Base-by-base conservation (phyloP, 352 stramenopile species). In the Phytophthora pisi region DNA sequence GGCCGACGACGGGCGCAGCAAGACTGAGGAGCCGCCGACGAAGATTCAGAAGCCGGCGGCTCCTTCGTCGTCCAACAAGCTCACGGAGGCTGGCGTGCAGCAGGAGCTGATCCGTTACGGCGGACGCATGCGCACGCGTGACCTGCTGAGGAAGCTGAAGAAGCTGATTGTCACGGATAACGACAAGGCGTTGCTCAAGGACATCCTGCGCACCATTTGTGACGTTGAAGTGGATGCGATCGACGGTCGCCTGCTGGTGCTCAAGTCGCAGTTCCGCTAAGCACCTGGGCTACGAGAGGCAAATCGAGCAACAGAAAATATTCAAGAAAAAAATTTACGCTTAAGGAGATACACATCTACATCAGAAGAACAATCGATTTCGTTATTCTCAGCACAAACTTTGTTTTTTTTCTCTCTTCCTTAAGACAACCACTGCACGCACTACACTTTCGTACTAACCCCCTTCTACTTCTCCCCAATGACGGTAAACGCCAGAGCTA, bases 211-310 rank as follows among this genome's bases (percentile, higher is more conserved):
- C 49, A 96, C 86, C 23, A 96, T 96, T 77, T 94, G 86, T 61
- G 84, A 96, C 61, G 82, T 93, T 36, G 86, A 96, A 61, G 84
- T 91, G 34, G 86, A 96, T 65, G 86, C 86, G 3, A 91, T 96
- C 68, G 88, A 96, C 68, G 88, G 86, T 23, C 82, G 81, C 40
- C 51, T 92, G 55, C 77, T 96, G 30, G 88, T 96, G 58, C 79
- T 96, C 58, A 94, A 96, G 74, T 89, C 84, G 1, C 88, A 95
- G 71, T 95, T 95, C 82, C 88, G 88, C 69, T 95, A 91, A 77
- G 49, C 49, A n/a, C n/a, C n/a, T n/a, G n/a, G n/a, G n/a, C n/a
- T n/a, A n/a, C n/a, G n/a, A n/a, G 38, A 45, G 13, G 5, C 11
- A 45, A 45, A 13, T 15, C 0, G 15, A n/a, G 38, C 16, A 16